Evolutionary conservation across 2,329 filamentous ascomycete species (phyloP), one percentile per base, ranked within the genome.

Genomic region (Graphiopsis chlorocephala): DNA sequence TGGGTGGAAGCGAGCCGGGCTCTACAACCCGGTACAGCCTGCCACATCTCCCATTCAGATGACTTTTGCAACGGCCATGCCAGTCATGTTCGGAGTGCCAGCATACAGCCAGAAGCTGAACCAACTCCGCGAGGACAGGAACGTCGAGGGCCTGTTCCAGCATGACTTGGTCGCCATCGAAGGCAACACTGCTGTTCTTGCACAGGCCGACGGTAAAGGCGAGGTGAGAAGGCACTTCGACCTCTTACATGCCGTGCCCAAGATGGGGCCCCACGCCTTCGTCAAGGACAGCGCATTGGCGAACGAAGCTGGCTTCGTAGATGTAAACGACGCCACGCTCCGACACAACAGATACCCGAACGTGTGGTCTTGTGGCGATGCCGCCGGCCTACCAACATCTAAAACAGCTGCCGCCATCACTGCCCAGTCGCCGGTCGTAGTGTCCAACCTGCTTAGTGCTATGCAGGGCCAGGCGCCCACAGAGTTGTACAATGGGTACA

Each of bases 321-420:
- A 76, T 35, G 77, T 79, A n/a, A 69, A 78, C 56, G 69, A 75
- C 7, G 65, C 57, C 8, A 78, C 77, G 7, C 71, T 72, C 4
- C 76, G 70, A 11, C 77, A 78, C 70, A 77, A 72, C 57, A 77
- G 72, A n/a, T 78, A 69, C 71, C 3, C 67, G 33, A 79, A 78
- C 47, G 68, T 79, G 50, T 79, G 77, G 77, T 77, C 76, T 3
- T 68, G 71, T 1, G 77, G 77, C 56, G 77, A 79, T 66, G 77
- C 77, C 3, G 74, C 77, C 1, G 72, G 68, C 12, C 66, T 78
- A 1, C 76, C 77, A 0, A 79, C 77, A 0, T 77, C 76, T 35
- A 79, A 79, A 66, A 79, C 77, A 0, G 75, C 72, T 0, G 77
- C 77, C 2, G 77, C 77, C 1, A 75, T 79, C 38, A 79, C 77